These are phyloP conservation scores for Gautieria morchelliformis DNA, from an alignment of 768 basidiomycete genomes.

Conservation along the genomic window DNA sequence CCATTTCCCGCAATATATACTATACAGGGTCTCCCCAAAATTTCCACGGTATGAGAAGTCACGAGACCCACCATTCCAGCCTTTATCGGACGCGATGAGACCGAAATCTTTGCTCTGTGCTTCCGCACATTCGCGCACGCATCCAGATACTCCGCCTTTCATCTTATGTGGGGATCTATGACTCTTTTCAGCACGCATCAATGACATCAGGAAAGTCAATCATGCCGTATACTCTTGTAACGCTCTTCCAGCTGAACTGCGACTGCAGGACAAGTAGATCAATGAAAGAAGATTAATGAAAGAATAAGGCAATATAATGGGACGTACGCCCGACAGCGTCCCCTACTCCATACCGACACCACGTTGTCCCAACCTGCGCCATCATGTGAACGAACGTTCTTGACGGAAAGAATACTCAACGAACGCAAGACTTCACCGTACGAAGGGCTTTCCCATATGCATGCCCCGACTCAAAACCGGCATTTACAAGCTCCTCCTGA, in stretches of 20 bases:
- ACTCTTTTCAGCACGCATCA: neutral
- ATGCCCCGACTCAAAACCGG: constrained; percentile 70
- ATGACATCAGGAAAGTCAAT: neutral
- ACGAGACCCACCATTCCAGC: constrained; percentile 50
- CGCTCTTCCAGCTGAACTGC: constrained; percentile 64
- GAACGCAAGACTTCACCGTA: constrained; percentile 74
- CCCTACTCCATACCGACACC: constrained; percentile 63
- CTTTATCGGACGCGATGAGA: constrained; percentile 67
- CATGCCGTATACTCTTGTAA: constrained; percentile 45
- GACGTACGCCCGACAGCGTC: constrained; percentile 53
- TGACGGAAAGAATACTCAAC: constrained; percentile 31
- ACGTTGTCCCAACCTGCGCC: neutral
- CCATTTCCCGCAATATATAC: constrained; percentile 66
- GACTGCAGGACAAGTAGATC: constrained; percentile 23
- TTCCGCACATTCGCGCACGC: constrained; percentile 69
- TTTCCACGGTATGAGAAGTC: neutral
- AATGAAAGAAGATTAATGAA: neutral
- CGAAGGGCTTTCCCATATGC: constrained; percentile 62
- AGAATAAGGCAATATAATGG: neutral
- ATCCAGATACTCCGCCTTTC: constrained; percentile 70
- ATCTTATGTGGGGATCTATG: constrained; percentile 56
- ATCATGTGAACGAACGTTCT: neutral
- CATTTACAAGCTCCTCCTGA: constrained; percentile 39
- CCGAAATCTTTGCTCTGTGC: constrained; percentile 71
- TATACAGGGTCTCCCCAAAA: constrained; percentile 10